Conservation (phyloP, 2,329 filamentous ascomycete species). For the Cadophora gregata region DNA sequence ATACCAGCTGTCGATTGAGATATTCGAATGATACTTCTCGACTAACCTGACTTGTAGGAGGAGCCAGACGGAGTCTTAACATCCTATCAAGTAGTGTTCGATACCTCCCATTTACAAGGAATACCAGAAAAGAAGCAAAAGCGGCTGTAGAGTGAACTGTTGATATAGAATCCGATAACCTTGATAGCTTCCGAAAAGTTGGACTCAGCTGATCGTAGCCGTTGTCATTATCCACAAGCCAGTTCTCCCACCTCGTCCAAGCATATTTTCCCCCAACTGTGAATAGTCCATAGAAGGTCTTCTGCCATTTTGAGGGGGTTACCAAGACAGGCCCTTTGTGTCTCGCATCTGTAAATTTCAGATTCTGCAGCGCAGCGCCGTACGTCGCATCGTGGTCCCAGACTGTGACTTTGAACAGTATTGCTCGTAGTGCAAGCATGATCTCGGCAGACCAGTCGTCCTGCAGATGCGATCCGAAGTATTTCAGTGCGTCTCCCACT, state of each 20-base stretch:
- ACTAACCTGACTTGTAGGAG: constrained; percentile 83
- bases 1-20: constrained; percentile 94
- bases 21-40: constrained; percentile 97
- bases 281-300: constrained; percentile 80
- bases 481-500: constrained; percentile 86
- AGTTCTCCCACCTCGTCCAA: constrained; percentile 92
- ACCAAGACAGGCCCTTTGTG: constrained; percentile 65
- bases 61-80: constrained; percentile 82
- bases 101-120: constrained; percentile 89
- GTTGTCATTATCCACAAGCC: constrained; percentile 78
- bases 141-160: constrained; percentile 82
- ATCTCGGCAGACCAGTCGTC: constrained; percentile 92
- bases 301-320: constrained; percentile 81
- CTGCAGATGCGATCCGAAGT: constrained; percentile 78
- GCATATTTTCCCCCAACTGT: constrained; percentile 88
- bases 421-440: constrained; percentile 73
- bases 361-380: constrained; percentile 88
- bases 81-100: constrained; percentile 87
- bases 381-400: constrained; percentile 98
- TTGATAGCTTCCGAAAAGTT: constrained; percentile 62
- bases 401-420: constrained; percentile 92
- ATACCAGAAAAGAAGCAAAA: constrained; percentile 86
- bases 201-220: constrained; percentile 69
- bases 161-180: constrained; percentile 70
- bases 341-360: constrained; percentile 87